Base-by-base conservation (phyloP, 257 asterid genomes). In the Jacaranda copaia region DNA sequence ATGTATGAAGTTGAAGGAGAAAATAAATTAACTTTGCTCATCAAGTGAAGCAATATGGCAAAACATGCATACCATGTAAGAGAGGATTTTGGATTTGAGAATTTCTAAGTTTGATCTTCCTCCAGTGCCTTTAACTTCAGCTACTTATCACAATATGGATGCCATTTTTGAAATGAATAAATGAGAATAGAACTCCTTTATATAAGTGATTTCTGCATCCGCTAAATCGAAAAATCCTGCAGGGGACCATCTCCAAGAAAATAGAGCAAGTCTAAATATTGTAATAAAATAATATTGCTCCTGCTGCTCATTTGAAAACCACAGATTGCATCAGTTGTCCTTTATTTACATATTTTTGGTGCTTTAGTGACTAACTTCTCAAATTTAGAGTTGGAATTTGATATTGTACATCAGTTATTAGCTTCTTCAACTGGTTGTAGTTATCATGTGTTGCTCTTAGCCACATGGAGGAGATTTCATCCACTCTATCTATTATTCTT, bases 211-310 rank as follows among this genome's bases (percentile, higher is more conserved):
- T 20, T 39, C 51, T 42, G 35, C 6, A 70, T 70, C 49, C 14
- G 7, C 15, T 12, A 14, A 56, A 53, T 12, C n/a, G 43, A 73
- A 10, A 65, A 57, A 43, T 19, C 13, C 36, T 38, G 69, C 74
- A 51, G 13, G 32, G 18, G 57, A 53, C 61, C 62, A 79, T 55
- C 65, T 56, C 5, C 55, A 15, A 35, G 75, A 8, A 45, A 56
- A 25, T 5, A 53, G 46, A 38, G 20, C 65, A 51, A 36, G 14
- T 51, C 45, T 70, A 64, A 70, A 35, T 36, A 60, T 57, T 69
- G 40, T 72, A 75, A 46, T 70, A 16, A 65, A 42, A 46, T 56
- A 14, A 71, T 51, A 65, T 55, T 63, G 68, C 76, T 60, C 35
- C 13, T 46, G 59, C 73, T 36, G 39, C 16, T 63, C 55, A n/a